Evolutionary conservation across 108 stramenopile genomes (phyloP).

Genomic region (Seminavis robusta): DNA sequence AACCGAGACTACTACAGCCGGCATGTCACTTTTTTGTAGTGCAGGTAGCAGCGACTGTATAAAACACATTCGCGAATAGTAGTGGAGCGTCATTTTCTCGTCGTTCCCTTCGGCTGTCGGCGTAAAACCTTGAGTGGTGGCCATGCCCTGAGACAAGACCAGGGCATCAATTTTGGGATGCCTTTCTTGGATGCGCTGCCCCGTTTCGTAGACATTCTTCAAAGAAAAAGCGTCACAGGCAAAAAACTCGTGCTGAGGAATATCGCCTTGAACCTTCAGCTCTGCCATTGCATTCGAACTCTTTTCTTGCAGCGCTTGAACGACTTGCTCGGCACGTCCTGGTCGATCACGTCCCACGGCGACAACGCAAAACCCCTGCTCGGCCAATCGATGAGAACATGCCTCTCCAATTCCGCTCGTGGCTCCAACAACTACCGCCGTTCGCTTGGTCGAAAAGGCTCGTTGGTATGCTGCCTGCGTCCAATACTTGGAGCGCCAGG

Average conservation of each 20-base stretch:
- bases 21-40: background rate
- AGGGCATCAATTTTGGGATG: slow-evolving; percentile 37
- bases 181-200: slow-evolving; percentile 19
- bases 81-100: slow-evolving; percentile 50
- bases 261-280: too few species aligned
- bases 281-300: background rate
- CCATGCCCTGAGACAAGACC: slow-evolving; percentile 72
- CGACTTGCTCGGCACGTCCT: slow-evolving; percentile 14
- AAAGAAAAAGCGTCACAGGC: slow-evolving; percentile 41
- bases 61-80: slow-evolving; percentile 17
- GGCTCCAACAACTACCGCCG: slow-evolving; percentile 48
- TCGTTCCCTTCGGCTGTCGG: slow-evolving; percentile 57
- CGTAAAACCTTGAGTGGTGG: slow-evolving; percentile 47
- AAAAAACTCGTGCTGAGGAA: slow-evolving; percentile 31
- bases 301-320: slow-evolving; percentile 10
- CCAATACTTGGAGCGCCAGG: too few species aligned
- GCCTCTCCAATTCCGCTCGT: slow-evolving; percentile 55
- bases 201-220: slow-evolving; percentile 27
- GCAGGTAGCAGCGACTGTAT: background rate
- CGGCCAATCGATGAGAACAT: slow-evolving; percentile 33
- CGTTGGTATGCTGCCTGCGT: too few species aligned
- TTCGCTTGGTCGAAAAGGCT: background rate
- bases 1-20: slow-evolving; percentile 30
- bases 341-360: slow-evolving; percentile 33
- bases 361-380: slow-evolving; percentile 30